Conservation (phyloP, 768 basidiomycete genomes). For the Tephrocybe sp. region DNA sequence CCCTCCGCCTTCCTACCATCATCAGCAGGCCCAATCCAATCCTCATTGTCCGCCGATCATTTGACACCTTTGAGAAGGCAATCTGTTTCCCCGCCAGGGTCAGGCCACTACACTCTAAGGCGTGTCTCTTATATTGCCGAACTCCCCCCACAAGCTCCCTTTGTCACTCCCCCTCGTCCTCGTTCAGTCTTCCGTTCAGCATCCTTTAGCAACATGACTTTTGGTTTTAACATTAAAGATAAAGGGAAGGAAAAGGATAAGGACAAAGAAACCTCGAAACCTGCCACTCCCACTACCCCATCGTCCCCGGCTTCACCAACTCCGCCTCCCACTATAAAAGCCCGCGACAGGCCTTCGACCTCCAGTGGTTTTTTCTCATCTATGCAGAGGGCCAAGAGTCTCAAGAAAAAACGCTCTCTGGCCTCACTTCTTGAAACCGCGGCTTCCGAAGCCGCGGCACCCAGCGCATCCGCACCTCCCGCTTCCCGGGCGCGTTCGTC, state of each 20-base stretch:
- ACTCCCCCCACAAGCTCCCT: constrained; percentile 12
- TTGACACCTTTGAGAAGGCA: constrained; percentile 10
- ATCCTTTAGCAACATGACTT: constrained; percentile 33
- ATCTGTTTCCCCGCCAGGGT: constrained; percentile 13
- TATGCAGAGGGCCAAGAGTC: constrained; percentile 15
- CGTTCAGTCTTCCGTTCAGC: constrained; percentile 26
- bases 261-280: neutral
- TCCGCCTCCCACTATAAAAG: constrained; percentile 9
- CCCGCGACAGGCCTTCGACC: constrained; percentile 12
- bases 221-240: constrained; percentile 29
- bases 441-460: constrained; percentile 3
- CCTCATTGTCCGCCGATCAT: constrained; percentile 14
- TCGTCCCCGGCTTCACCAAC: constrained; percentile 1
- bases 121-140: constrained; percentile 35
- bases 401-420: constrained; percentile 38
- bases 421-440: constrained; percentile 27
- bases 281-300: neutral
- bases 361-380: constrained; percentile 18
- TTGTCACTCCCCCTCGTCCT: constrained; percentile 9
- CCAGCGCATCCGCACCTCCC: constrained; percentile 10
- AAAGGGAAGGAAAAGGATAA: constrained; percentile 24
- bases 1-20: constrained; percentile 11
- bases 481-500: constrained; percentile 11
- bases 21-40: constrained; percentile 9
- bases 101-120: constrained; percentile 34